A percentile compares a stretch with the other conserved stretches of the same genome.
phyloP scores from a whole-genome alignment of 805 yeast genomes.

The Candida patagonica region DNA sequence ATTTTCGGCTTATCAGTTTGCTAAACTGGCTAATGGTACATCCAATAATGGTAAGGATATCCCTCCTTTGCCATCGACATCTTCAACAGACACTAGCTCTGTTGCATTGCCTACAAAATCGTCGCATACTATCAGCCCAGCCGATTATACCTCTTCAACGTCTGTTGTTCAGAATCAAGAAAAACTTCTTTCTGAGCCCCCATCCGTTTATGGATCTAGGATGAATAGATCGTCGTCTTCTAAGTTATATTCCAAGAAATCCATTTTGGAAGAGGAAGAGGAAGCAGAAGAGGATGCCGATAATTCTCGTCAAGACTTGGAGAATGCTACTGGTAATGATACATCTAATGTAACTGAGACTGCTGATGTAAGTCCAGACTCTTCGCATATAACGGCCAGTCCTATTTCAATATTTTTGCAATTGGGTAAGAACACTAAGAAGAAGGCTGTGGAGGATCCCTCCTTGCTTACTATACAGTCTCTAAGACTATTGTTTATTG shows the following conservation, averaged over 20 bases:
- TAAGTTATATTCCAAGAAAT: background rate
- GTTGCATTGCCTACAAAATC: constrained; percentile 18
- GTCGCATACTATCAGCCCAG: constrained; percentile 13
- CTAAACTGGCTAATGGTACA: constrained; percentile 48
- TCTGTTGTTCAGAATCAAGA: constrained; percentile 9
- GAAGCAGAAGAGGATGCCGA: constrained; percentile 2
- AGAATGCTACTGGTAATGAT: no score
- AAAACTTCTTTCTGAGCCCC: background rate
- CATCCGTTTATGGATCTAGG: background rate
- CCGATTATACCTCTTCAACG: constrained; percentile 17
- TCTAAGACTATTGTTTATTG: constrained; percentile 62
- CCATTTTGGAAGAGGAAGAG: background rate
- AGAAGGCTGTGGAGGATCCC: constrained; percentile 12
- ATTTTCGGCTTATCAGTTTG: constrained; percentile 87
- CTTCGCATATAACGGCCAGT: background rate
- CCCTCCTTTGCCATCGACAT: constrained; percentile 19
- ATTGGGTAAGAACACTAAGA: constrained; percentile 28
- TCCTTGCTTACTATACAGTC: constrained; percentile 30
- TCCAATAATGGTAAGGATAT: constrained; percentile 17
- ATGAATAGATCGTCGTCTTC: background rate
- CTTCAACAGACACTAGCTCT: constrained; percentile 20
- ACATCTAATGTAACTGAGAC: background rate
- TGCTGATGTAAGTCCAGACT: background rate
- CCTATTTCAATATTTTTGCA: constrained; percentile 24
- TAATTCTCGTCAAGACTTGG: background rate